Evolutionary conservation across 2,329 filamentous ascomycete genomes (phyloP).

Genomic region (Aspergillus hiratsukae): DNA sequence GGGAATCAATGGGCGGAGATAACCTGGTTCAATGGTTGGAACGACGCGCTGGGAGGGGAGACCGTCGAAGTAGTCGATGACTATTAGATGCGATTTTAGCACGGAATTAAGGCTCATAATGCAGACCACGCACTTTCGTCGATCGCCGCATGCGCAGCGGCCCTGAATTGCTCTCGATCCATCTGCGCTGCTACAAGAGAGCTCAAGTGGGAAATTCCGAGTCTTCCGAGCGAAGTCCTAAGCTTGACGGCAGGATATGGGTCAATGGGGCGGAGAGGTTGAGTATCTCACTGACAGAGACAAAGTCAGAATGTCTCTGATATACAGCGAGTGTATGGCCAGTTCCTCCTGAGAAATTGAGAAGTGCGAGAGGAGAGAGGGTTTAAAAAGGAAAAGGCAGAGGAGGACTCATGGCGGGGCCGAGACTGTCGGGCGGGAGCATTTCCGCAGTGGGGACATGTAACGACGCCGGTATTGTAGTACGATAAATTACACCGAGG

Average conservation of each 20-base stretch:
- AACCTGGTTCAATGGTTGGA: slow-evolving; percentile 76
- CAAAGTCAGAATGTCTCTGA: background rate
- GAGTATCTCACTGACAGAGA: background rate
- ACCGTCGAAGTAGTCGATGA: slow-evolving; percentile 77
- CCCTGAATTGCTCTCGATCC: slow-evolving; percentile 73
- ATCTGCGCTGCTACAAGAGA: slow-evolving; percentile 43
- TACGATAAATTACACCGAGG: background rate
- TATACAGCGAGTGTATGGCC: background rate
- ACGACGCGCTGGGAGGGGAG: slow-evolving; percentile 68
- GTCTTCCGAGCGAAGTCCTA: background rate
- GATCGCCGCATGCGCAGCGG: slow-evolving; percentile 71
- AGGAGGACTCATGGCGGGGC: background rate
- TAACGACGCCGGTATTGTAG: background rate
- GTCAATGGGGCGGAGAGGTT: background rate
- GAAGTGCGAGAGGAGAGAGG: background rate
- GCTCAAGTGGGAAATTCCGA: background rate
- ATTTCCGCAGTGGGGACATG: background rate
- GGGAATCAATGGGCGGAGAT: slow-evolving; percentile 76
- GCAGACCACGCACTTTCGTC: slow-evolving; percentile 65
- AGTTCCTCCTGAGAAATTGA: background rate
- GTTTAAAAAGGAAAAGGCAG: background rate
- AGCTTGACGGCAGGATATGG: background rate
- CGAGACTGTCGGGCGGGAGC: background rate
- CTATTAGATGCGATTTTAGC: slow-evolving; percentile 40
- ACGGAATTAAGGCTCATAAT: slow-evolving; percentile 1